Evolutionary conservation across 2,329 filamentous ascomycete species (phyloP).

Genomic region (Colletotrichum australisinense): DNA sequence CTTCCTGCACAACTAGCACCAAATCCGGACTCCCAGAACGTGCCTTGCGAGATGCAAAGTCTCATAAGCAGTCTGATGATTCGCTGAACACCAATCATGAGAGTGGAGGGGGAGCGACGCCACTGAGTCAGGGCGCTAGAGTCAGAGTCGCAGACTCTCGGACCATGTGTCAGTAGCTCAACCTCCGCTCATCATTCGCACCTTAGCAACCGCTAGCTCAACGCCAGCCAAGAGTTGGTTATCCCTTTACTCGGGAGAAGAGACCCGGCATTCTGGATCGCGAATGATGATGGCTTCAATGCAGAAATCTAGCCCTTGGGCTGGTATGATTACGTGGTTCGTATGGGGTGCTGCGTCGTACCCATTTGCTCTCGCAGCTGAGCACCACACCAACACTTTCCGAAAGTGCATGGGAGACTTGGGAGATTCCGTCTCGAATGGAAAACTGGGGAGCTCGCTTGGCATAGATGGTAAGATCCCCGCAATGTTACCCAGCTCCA

Average conservation of each 20-base stretch:
- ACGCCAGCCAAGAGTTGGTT: neutral
- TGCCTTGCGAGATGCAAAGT: neutral
- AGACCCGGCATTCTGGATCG: neutral
- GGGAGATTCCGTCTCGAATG: neutral
- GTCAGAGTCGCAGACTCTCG: slow-evolving; percentile 15
- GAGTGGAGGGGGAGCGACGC: neutral
- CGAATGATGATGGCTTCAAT: neutral
- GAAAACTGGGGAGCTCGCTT: neutral
- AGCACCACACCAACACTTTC: neutral
- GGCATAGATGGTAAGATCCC: neutral
- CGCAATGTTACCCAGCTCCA: neutral
- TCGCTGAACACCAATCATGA: neutral
- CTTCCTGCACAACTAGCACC: no score
- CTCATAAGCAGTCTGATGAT: neutral
- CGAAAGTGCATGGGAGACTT: neutral
- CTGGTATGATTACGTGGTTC: neutral
- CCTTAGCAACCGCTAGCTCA: neutral
- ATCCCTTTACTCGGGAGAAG: neutral
- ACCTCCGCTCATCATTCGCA: neutral
- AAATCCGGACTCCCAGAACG: no score
- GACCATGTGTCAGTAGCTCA: slow-evolving; percentile 18
- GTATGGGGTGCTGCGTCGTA: neutral
- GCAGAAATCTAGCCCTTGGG: neutral
- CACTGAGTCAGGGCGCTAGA: slow-evolving; percentile 30
- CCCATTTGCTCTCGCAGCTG: neutral